Evolutionary conservation across 805 yeast species (phyloP), one percentile per base, ranked within the genome.

Genomic region (Maudiozyma serrabonitensis): DNA sequence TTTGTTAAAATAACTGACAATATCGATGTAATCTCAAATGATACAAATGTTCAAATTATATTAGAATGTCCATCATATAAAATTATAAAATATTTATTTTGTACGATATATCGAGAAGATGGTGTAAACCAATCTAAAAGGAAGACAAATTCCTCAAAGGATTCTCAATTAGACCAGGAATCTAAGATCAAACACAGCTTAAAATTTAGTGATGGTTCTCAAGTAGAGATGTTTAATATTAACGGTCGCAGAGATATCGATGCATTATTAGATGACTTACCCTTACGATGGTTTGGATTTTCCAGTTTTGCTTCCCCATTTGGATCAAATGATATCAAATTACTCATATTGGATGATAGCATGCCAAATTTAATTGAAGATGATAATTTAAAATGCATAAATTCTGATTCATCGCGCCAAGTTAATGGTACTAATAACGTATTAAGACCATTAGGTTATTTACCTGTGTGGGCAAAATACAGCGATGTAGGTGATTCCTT

Each of bases 241-340:
- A 55, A 63, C 7, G 56, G 56, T 25, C 58, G 66, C 15, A 61
- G 67, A 16, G 63, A 63, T 48, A 61, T 68, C 1, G 75, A 71
- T 52, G 60, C 69, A 3, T 44, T 47, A 7, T 51, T 59, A 23
- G 60, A 57, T 45, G 62, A 54, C 1, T 53, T 70, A n/a, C 65
- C 65, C 46, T 49, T 70, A 19, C 60, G 72, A 52, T 71, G 75
- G 75, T 55, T 62, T 18, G 75, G 75, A 0, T 65, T 70, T 5
- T 64, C 73, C 1, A 64, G 68, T 5, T 57, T 67, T 46, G 59
- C 69, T 1, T 62, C 72, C 0, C 61, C 64, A 1, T 63, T 63
- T 46, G 71, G 72, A 0, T 59, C 71, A 3, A 63, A 63, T 9
- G 60, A 56, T 43, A 62, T 71, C 49, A 67, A 68, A 41, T 54